Evolutionary conservation across 1,284 basidiomycete genomes (phyloP), one percentile per base, ranked within the genome.

Genomic region (Hemileia vastatrix): DNA sequence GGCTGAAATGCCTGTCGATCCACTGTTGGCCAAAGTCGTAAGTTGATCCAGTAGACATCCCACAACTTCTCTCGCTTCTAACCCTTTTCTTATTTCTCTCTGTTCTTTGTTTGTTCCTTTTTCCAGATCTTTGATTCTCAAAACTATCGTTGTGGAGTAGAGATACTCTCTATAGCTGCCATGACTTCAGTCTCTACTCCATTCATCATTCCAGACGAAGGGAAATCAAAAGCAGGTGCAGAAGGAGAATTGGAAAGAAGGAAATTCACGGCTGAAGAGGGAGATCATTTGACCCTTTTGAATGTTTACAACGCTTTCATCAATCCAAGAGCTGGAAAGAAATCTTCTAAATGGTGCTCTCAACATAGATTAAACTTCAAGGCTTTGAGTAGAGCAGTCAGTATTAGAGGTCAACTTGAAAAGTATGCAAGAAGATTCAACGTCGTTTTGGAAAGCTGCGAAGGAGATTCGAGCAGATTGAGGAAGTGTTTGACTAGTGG

Each of bases 251-350:
- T 98, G 6, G 90, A 94, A 75, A 81, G 90, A 54, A 80, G 94
- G 58, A 94, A 95, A 72, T 98, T 98, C 71, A 94, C 90, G 0
- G 91, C 92, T 0, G 90, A 95, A 76, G 93, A 99, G 83, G 95
- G 95, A 67, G 93, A 97, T 72, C 90, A 94, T 74, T 78, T 96
- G 4, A 96, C 92, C 1, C 79, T 93, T 4, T 76, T 96, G 23
- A 97, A 96, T 76, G 89, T 90, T 2, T 98, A 91, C 78, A 94
- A 95, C 70, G 90, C 89, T 0, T 99, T 98, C 76, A 81, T 82
- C 21, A 83, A 72, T 4, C 58, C 66, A 21, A 65, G 81, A 70
- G 87, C 87, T 69, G 94, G 93, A 0, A 82, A 81, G 32, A 86
- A 87, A 1, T 80, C 80, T 82, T 86, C 87, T 0, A 83, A 84